A percentile compares a stretch with the other conserved stretches of the same genome.
Conservation (phyloP, 805 yeast genomes). For the Millerozyma acaciae region DNA sequence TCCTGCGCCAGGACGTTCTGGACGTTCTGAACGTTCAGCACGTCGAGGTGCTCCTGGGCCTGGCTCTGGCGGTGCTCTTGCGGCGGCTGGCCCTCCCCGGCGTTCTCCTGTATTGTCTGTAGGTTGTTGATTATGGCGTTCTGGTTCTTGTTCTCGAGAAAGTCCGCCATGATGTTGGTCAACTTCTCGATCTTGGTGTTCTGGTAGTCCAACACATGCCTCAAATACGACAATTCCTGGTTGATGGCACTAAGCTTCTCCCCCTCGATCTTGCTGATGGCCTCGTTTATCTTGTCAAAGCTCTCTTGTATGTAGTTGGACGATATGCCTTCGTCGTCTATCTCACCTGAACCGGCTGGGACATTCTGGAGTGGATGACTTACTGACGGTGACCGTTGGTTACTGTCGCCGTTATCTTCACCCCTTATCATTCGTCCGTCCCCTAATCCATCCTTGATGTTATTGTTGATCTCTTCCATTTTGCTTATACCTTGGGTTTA, state of each 20-base stretch:
- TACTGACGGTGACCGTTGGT: slow-evolving; percentile 1
- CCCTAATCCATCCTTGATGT: slow-evolving; percentile 7
- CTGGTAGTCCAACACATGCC: slow-evolving; percentile 36
- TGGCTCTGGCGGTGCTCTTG: no score
- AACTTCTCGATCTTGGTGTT: slow-evolving; percentile 36
- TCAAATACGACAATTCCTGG: slow-evolving; percentile 33
- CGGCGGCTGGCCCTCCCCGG: slow-evolving; percentile 11
- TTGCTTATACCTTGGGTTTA: slow-evolving; percentile 1
- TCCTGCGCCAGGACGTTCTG: slow-evolving; percentile 6
- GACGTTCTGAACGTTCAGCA: slow-evolving; percentile 5
- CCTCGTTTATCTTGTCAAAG: slow-evolving; percentile 8
- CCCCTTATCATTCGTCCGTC: slow-evolving; percentile 7
- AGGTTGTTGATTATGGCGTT: slow-evolving; percentile 26
- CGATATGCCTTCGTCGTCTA: slow-evolving; percentile 2
- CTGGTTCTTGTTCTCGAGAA: slow-evolving; percentile 25
- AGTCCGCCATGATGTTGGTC: slow-evolving; percentile 28
- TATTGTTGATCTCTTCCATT: slow-evolving; percentile 9
- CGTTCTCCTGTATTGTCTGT: slow-evolving; percentile 23
- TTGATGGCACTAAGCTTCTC: slow-evolving; percentile 20
- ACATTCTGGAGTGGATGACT: slow-evolving; percentile 1
- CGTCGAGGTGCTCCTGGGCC: slow-evolving; percentile 5
- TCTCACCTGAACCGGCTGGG: neutral
- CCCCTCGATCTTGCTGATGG: slow-evolving; percentile 20
- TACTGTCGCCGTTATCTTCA: slow-evolving; percentile 5
- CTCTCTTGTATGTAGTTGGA: slow-evolving; percentile 9